Evolutionary conservation across 75 land plant genomes (phyloP), one percentile per base, ranked within the genome.

Genomic region (Picea glauca): DNA sequence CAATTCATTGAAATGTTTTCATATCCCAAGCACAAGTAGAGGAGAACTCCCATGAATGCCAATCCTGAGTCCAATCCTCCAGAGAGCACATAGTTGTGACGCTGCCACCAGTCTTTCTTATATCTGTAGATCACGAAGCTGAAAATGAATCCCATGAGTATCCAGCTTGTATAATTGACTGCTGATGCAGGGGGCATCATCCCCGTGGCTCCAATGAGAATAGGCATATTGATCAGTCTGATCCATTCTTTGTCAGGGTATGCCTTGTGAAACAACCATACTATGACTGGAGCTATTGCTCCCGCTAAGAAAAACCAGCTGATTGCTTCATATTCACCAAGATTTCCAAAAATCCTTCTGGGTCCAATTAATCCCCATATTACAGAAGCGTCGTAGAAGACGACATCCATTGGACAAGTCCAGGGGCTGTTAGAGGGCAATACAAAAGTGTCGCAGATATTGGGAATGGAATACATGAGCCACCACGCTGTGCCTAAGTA

Each of bases 311-410:
- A 95, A 85, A 88, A 93, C 96, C 92, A 93, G 78, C 91, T 95
- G 31, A 95, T 67, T 8, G 80, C 78, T 0, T 77, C 46, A 78
- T 95, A 95, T 1, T 57, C 43, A 3, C 98, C 98, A 3, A 87
- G 89, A 62, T 80, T 60, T 0, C 98, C 98, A 67, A 93, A 94
- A 54, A 94, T 93, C 50, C 98, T 77, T 26, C 86, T 89, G 2
- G 98, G 96, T 0, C 98, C 92, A 5, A 94, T 80, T 0, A 94
- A 85, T 13, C 98, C 98, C 98, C 98, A 95, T 54, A 94, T 91
- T 5, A 94, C 98, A 0, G 98, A 94, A 2, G 98, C 96, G 67
- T 93, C 98, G 60, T 80, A 95, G 87, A 95, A 95, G 20, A 95
- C 96, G 1, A 68, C 76, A 67, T 95, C 96, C 18, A 56, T 40